These are phyloP conservation scores for Coleophoma cylindrospora DNA, from an alignment of 2,329 filamentous ascomycete species.

Conservation along the genomic window DNA sequence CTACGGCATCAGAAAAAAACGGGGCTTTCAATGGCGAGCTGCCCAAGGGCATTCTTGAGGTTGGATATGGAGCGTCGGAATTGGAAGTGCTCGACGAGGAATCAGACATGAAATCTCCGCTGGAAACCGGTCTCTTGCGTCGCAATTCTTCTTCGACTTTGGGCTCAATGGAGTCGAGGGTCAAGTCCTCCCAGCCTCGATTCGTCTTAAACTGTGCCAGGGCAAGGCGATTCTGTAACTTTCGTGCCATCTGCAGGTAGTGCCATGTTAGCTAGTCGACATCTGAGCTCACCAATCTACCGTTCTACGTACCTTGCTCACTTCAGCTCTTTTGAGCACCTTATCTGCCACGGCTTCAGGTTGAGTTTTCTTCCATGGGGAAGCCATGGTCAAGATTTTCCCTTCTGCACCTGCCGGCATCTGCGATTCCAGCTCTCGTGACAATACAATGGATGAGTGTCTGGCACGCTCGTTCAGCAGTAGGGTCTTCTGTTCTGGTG, in stretches of 20 bases:
- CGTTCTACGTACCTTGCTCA: conserved; percentile 58
- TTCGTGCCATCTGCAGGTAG: conserved; percentile 73
- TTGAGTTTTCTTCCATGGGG: conserved; percentile 54
- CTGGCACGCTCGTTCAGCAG: no score
- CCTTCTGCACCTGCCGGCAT: no score
- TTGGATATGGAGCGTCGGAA: conserved; percentile 69
- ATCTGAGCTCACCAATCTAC: conserved; percentile 12
- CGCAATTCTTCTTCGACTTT: conserved; percentile 75
- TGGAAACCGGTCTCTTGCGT: conserved; percentile 59
- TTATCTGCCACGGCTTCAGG: conserved; percentile 62
- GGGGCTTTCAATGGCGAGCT: conserved; percentile 84
- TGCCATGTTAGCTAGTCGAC: conserved; percentile 13
- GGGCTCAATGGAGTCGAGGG: conserved; percentile 80
- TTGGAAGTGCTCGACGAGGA: conserved; percentile 68
- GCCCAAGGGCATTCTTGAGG: conserved; percentile 46
- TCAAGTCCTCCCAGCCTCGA: conserved; percentile 89
- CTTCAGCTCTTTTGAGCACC: conserved; percentile 68
- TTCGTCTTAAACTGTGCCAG: conserved; percentile 97
- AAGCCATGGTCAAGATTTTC: conserved; percentile 40
- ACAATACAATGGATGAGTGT: no score
- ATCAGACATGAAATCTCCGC: conserved; percentile 75
- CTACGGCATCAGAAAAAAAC: conserved; percentile 79
- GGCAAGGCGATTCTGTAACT: conserved; percentile 87
- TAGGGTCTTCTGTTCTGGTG: no score
- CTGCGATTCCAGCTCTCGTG: no score